These are phyloP conservation scores for Citrus glauca DNA, from an alignment of 345 rosid species.

Conservation along the genomic window DNA sequence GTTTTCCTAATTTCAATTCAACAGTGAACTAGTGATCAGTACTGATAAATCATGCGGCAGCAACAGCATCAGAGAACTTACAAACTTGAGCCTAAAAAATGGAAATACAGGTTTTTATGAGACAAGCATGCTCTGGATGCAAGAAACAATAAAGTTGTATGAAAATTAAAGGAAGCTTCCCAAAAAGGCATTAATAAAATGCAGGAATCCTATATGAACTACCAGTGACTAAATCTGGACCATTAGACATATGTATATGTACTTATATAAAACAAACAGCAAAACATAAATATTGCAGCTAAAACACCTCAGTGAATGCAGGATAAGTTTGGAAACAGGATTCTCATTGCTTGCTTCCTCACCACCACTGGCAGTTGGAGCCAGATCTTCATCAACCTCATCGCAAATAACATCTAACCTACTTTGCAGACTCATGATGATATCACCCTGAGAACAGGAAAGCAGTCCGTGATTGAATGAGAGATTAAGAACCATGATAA, in stretches of 20 bases:
- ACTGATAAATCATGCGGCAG: neutral
- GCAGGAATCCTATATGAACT: neutral
- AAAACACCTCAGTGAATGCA: slow-evolving; percentile 53
- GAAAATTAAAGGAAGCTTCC: neutral
- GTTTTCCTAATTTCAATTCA: slow-evolving; percentile 51
- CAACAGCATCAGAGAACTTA: slow-evolving; percentile 4
- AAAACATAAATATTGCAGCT: neutral
- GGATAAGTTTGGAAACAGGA: slow-evolving; percentile 38
- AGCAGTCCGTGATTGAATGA: neutral
- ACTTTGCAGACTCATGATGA: slow-evolving; percentile 78
- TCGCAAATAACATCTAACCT: slow-evolving; percentile 82
- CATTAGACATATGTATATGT: neutral
- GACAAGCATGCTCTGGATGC: neutral
- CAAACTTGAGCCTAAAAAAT: neutral
- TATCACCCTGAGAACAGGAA: slow-evolving; percentile 59
- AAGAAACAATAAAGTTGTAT: neutral
- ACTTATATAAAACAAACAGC: slow-evolving; percentile 7
- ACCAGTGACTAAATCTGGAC: neutral
- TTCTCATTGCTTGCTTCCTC: slow-evolving; percentile 28
- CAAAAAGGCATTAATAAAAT: neutral
- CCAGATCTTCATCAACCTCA: slow-evolving; percentile 58
- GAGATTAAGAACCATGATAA: slow-evolving; percentile 7
- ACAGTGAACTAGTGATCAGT: neutral
- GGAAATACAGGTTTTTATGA: neutral
- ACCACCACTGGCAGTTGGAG: slow-evolving; percentile 22